phyloP scores from a whole-genome alignment of 1,284 basidiomycete species.

The Sparassis latifolia region DNA sequence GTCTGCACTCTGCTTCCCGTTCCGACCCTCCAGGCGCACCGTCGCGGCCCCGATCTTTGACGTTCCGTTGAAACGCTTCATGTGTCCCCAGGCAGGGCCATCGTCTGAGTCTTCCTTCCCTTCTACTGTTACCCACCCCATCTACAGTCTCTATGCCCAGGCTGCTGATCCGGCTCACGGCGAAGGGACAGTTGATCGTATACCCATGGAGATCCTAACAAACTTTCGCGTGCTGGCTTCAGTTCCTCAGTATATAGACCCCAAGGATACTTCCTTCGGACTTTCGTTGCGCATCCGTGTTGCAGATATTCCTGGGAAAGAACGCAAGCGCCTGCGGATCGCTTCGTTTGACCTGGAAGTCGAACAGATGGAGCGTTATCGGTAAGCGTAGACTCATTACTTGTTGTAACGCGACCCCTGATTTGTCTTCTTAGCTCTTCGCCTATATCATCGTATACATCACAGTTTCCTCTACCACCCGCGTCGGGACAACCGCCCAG shows the following conservation, averaged over 20 bases:
- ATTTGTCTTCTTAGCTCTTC: conserved; percentile 29
- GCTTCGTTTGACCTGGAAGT: conserved; percentile 48
- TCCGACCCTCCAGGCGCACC: conserved; percentile 9
- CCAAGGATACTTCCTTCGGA: conserved; percentile 40
- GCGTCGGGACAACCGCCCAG: conserved; percentile 54
- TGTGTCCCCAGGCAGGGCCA: conserved; percentile 9
- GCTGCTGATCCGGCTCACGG: not conserved
- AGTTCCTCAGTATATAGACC: conserved; percentile 47
- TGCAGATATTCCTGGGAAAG: conserved; percentile 36
- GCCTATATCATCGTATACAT: conserved; percentile 32
- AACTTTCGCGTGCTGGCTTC: conserved; percentile 58
- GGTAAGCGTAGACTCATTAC: conserved; percentile 34
- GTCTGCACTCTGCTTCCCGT: conserved; percentile 18
- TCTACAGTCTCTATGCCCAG: conserved; percentile 36
- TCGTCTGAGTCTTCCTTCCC: conserved; percentile 9
- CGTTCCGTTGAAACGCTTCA: conserved; percentile 21
- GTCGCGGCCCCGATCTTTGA: conserved; percentile 10
- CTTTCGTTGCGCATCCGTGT: conserved; percentile 57
- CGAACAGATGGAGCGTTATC: conserved; percentile 56
- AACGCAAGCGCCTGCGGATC: conserved; percentile 47
- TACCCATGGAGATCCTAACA: conserved; percentile 48
- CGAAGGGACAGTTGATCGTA: conserved; percentile 16
- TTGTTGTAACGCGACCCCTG: not conserved
- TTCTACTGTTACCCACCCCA: conserved; percentile 15
- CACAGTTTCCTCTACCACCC: conserved; percentile 49